phyloP scores from a whole-genome alignment of 441 rosid genomes.

The Arabidopsis lyrata region DNA sequence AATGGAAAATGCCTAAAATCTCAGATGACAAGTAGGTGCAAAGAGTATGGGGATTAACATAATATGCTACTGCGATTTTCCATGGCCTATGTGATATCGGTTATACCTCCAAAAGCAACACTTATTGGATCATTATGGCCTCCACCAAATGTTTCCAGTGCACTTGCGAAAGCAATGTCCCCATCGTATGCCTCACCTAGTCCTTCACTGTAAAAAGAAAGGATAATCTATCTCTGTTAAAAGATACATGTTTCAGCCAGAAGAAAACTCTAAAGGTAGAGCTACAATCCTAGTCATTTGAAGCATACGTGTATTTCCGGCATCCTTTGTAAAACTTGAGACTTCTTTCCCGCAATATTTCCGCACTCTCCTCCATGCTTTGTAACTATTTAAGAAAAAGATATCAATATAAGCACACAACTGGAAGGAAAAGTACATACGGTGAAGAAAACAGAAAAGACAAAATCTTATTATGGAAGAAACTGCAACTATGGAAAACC shows the following conservation, averaged over 20 bases:
- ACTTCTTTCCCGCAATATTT: conserved; percentile 85
- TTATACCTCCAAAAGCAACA: conserved; percentile 96
- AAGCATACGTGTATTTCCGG: conserved; percentile 92
- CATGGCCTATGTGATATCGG: conserved; percentile 10
- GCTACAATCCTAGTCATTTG: neutral
- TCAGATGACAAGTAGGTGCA: conserved; percentile 18
- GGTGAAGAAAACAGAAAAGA: neutral
- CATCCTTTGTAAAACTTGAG: conserved; percentile 97
- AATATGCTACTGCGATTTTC: conserved; percentile 23
- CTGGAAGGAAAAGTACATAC: conserved; percentile 16
- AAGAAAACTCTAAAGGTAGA: conserved; percentile 31
- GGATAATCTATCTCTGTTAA: neutral
- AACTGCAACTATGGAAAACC: neutral
- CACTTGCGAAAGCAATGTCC: conserved; percentile 99
- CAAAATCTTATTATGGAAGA: neutral
- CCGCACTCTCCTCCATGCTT: conserved; percentile 91
- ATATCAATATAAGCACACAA: conserved; percentile 10
- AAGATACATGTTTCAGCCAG: conserved; percentile 25
- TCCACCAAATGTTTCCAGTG: conserved; percentile 97
- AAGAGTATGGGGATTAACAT: conserved; percentile 4
- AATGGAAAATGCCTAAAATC: conserved; percentile 12
- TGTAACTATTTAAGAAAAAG: conserved; percentile 72
- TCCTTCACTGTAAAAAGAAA: conserved; percentile 78
- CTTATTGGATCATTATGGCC: conserved; percentile 99
- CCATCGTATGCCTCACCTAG: conserved; percentile 99